These are phyloP conservation scores for Penicillium cinerascens DNA, from an alignment of 495 filamentous ascomycete genomes.

Conservation along the genomic window DNA sequence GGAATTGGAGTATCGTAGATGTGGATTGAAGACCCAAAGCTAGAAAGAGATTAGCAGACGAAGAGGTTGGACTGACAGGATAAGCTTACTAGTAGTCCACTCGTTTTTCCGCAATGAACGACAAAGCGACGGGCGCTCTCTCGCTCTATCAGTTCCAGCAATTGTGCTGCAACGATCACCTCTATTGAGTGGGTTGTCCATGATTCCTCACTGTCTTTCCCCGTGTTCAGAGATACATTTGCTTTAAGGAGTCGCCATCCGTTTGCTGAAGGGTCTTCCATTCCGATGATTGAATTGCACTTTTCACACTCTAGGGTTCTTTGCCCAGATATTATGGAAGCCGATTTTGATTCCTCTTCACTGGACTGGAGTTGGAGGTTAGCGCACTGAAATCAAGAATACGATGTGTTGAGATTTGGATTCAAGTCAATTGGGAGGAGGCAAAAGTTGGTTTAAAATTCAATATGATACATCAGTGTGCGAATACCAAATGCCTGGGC, in stretches of 20 bases:
- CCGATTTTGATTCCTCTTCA: constrained; percentile 8
- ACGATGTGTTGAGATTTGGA: background rate
- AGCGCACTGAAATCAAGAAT: background rate
- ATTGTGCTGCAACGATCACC: constrained; percentile 48
- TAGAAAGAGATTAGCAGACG: constrained; percentile 27
- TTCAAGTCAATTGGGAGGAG: background rate
- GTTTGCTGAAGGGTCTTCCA: constrained; percentile 36
- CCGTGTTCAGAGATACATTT: constrained; percentile 33
- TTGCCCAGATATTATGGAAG: constrained; percentile 5
- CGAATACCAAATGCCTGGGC: too few relatives aligned
- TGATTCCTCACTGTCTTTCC: background rate
- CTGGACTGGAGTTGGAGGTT: constrained; percentile 14
- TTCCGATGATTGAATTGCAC: constrained; percentile 44
- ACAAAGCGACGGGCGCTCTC: constrained; percentile 49
- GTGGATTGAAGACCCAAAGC: constrained; percentile 69
- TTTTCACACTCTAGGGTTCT: constrained; percentile 33
- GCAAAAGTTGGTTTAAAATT: constrained; percentile 1
- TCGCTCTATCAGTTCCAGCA: constrained; percentile 47
- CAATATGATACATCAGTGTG: background rate
- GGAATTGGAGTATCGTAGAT: constrained; percentile 60
- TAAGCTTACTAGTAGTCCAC: constrained; percentile 40
- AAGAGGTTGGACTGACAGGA: background rate
- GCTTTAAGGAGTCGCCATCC: constrained; percentile 52
- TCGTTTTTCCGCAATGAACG: constrained; percentile 36
- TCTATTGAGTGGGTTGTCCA: constrained; percentile 47